These are phyloP conservation scores for Suillus spraguei DNA, from an alignment of 768 basidiomycete genomes.

Conservation along the genomic window DNA sequence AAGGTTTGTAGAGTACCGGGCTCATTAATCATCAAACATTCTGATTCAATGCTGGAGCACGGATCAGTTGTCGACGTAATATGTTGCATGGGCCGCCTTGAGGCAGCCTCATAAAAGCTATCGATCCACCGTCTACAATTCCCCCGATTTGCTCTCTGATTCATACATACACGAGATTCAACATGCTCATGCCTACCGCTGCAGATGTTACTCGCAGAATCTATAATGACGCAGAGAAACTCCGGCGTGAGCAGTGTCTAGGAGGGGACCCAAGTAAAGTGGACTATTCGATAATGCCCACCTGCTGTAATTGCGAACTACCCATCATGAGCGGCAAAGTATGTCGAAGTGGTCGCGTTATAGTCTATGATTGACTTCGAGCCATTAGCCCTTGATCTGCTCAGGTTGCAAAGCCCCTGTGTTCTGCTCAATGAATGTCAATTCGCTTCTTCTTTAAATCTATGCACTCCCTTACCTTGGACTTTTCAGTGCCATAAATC, in stretches of 20 bases:
- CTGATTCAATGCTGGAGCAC: not conserved
- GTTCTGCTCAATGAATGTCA: constrained; percentile 33
- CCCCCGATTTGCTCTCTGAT: not conserved
- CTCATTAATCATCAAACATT: not conserved
- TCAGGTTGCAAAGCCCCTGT: constrained; percentile 30
- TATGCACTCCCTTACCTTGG: constrained; percentile 6
- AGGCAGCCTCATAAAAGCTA: not conserved
- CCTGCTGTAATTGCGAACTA: constrained; percentile 26
- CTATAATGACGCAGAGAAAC: constrained; percentile 28
- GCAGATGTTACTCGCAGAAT: constrained; percentile 29
- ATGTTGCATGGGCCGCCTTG: not conserved
- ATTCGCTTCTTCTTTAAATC: not conserved
- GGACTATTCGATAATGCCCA: constrained; percentile 26
- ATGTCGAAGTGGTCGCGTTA: not conserved
- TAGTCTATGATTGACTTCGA: not conserved
- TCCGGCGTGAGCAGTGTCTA: constrained; percentile 29
- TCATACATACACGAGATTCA: constrained; percentile 17
- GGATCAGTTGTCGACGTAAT: constrained; percentile 1
- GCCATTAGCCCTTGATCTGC: constrained; percentile 28
- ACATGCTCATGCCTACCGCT: constrained; percentile 24
- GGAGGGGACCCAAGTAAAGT: constrained; percentile 31
- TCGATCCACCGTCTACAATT: not conserved
- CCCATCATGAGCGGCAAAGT: constrained; percentile 25
- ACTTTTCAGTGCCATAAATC: constrained; percentile 34
- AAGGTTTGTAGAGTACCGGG: not conserved